A percentile compares a stretch with the other conserved stretches of the same genome.
Evolutionary conservation across 1,139 yeast species (phyloP).

Genomic region (Blastobotrys indianensis): DNA sequence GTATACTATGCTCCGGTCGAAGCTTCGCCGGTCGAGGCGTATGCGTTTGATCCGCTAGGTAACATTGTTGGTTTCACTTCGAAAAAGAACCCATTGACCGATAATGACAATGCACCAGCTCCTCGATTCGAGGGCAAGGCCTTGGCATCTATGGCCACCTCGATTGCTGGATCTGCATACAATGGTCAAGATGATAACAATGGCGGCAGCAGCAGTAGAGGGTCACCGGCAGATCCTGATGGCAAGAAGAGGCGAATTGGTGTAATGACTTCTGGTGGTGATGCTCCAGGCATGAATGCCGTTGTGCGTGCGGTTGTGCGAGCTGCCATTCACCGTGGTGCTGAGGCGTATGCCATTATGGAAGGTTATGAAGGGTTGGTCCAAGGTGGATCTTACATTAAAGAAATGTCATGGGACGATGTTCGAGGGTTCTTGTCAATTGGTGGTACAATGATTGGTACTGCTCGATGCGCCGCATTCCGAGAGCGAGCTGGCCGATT

Average conservation of each 20-base stretch:
- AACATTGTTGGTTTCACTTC: constrained; percentile 52
- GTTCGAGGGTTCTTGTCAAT: constrained; percentile 86
- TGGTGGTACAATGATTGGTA: constrained; percentile 95
- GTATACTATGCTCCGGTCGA: constrained; percentile 34
- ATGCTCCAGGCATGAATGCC: constrained; percentile 98
- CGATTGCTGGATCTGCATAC: constrained; percentile 2
- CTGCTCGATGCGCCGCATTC: constrained; percentile 87
- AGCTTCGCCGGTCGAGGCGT: constrained; percentile 39
- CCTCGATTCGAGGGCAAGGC: not conserved
- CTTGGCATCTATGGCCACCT: not conserved
- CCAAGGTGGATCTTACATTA: constrained; percentile 67
- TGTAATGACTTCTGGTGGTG: constrained; percentile 98
- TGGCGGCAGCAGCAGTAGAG: not conserved
- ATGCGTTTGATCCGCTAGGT: constrained; percentile 58
- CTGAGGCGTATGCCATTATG: constrained; percentile 88
- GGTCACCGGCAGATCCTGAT: not conserved
- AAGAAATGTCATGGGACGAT: constrained; percentile 82
- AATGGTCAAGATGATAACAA: not conserved
- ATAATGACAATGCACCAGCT: constrained; percentile 13
- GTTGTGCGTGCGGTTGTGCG: constrained; percentile 92
- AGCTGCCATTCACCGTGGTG: constrained; percentile 80
- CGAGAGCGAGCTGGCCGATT: constrained; percentile 80
- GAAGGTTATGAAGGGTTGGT: constrained; percentile 96
- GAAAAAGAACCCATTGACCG: constrained; percentile 31
- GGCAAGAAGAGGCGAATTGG: constrained; percentile 59